Evolutionary conservation across 805 yeast species (phyloP), one percentile per base, ranked within the genome.

Genomic region (Pichia membranifaciens): DNA sequence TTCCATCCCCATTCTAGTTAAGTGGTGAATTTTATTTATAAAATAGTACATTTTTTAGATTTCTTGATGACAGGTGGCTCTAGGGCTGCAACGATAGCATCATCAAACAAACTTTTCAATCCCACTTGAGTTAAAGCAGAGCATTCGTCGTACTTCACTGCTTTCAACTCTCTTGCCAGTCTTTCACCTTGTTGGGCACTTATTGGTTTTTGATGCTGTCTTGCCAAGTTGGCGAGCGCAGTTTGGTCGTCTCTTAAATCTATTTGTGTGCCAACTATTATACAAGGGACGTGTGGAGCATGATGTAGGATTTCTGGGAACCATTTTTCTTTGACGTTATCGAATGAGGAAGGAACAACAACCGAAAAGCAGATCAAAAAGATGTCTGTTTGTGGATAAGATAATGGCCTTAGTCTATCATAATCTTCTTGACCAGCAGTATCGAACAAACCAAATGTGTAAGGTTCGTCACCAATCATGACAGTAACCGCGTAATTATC

Each of bases 391-490:
- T 95, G 93, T 16, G 99, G 98, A 68, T 91, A 91, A 48, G 95
- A 84, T 59, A 93, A 78, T 8, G 99, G 99, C 71, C 99, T 86
- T 64, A 91, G 74, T 65, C 99, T 81, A 72, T 91, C 99, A 68
- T 93, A 91, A 74, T 91, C 99, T 78, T 91, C 99, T 74, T 91
- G 99, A 44, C 99, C 99, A 25, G 99, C 99, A 32, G 99, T 91
- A 73, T 91, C 99, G 63, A 93, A 91, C 52, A 91, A 74, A n/a
- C 98, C 97, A 60, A 91, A 78, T 16, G 97, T 93, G 67, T 87
- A 90, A 41, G 99, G 98, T 69, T 90, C 98, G 65, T 93, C 98
- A 44, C 97, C 99, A 62, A 91, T 91, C 82, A 87, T 87, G 43
- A 87, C 95, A 2, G 95, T 87, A 35, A 87, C 96, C 10, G 96